Conservation (phyloP, 2,329 filamentous ascomycete genomes). For the Cladophialophora bantiana region DNA sequence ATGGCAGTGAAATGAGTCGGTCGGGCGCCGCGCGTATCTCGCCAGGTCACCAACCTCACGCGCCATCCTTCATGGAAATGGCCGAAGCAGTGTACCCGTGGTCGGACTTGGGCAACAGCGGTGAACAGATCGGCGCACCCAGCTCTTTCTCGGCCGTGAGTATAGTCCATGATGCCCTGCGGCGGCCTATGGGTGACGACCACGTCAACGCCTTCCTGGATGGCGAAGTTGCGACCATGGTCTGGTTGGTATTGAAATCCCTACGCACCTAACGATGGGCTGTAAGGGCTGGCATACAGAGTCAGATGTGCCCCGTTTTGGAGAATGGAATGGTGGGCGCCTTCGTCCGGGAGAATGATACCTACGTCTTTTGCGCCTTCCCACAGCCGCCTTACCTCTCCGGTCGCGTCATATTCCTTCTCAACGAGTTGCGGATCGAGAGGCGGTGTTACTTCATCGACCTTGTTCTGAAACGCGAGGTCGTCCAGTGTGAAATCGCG, state of each 20-base stretch:
- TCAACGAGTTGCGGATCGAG: conserved; percentile 43
- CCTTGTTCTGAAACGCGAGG: conserved; percentile 47
- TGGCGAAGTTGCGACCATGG: conserved; percentile 49
- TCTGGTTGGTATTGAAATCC: conserved; percentile 58
- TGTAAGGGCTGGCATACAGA: conserved; percentile 63
- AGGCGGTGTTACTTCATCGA: conserved; percentile 41
- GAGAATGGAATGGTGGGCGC: conserved; percentile 57
- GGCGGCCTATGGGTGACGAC: conserved; percentile 65
- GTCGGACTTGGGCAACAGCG: conserved; percentile 44
- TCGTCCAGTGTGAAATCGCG: conserved; percentile 58
- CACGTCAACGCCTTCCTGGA: conserved; percentile 51
- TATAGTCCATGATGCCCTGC: conserved; percentile 58
- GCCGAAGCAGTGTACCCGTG: conserved; percentile 51
- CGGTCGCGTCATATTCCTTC: conserved; percentile 51
- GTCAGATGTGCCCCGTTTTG: conserved; percentile 58
- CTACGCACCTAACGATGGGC: conserved; percentile 56
- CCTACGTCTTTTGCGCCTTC: conserved; percentile 46
- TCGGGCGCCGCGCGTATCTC: conserved; percentile 40
- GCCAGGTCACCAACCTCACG: conserved; percentile 62
- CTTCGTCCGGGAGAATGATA: conserved; percentile 60
- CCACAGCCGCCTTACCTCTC: conserved; percentile 51
- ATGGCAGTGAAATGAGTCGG: conserved; percentile 58
- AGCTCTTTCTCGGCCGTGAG: conserved; percentile 42
- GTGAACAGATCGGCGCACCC: conserved; percentile 46
- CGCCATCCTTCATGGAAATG: conserved; percentile 62